A percentile compares a stretch with the other conserved stretches of the same genome.
Conservation (phyloP, 192 early-diverging fungal species). For the Gigaspora rosea region DNA sequence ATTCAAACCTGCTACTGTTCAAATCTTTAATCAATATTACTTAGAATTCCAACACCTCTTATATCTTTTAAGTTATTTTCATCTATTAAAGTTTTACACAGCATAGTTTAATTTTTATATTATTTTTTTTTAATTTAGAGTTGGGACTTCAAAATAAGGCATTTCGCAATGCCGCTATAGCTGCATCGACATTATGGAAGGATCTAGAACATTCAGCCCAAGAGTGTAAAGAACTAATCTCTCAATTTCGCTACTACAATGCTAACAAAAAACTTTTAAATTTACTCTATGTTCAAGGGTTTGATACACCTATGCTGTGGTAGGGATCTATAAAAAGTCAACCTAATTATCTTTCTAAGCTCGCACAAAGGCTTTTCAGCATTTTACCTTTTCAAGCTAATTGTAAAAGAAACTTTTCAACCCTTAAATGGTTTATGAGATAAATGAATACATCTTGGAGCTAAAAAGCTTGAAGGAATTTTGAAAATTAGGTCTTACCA, state of each 20-base stretch:
- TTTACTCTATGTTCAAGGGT: background rate
- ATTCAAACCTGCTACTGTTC: background rate
- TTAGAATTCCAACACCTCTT: background rate
- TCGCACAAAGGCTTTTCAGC: too few relatives aligned
- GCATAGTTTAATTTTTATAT: background rate
- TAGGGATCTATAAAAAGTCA: background rate
- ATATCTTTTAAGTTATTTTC: background rate
- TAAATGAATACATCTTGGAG: too few relatives aligned
- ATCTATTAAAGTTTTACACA: background rate
- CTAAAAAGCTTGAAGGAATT: too few relatives aligned
- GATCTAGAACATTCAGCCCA: background rate
- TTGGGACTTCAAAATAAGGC: background rate
- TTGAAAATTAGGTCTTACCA: too few relatives aligned
- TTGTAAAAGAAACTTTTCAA: too few relatives aligned
- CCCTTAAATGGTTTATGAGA: too few relatives aligned
- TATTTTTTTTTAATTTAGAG: background rate
- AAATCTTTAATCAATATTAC: background rate
- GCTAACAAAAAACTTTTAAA: background rate
- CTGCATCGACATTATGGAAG: background rate
- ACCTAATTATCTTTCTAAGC: too few relatives aligned
- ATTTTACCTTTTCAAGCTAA: too few relatives aligned
- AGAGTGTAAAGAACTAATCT: background rate
- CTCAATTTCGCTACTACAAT: background rate
- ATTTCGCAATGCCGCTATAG: background rate
- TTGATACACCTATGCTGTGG: background rate